Evolutionary conservation across 2,329 filamentous ascomycete species (phyloP).

Genomic region (Nannizzia gypsea): DNA sequence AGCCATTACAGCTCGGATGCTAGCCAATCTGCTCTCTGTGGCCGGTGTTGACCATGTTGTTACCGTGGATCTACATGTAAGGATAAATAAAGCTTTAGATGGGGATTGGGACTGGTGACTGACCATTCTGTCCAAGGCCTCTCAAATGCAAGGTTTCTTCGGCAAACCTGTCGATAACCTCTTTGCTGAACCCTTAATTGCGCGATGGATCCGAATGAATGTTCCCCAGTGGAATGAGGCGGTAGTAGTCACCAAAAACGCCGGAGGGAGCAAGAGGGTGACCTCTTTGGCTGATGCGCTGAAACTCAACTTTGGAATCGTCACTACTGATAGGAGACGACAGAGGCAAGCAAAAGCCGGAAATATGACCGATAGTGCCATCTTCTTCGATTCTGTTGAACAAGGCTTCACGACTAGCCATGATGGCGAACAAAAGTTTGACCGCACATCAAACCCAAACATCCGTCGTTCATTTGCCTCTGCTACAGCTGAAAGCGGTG

Average conservation of each 20-base stretch:
- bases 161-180: slow-evolving; percentile 95
- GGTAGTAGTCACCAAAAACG: slow-evolving; percentile 96
- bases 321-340: slow-evolving; percentile 50
- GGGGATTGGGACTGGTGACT: neutral
- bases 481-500: neutral
- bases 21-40: slow-evolving; percentile 85
- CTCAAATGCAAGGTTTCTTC: slow-evolving; percentile 99
- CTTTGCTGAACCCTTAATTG: slow-evolving; percentile 87
- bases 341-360: slow-evolving; percentile 29
- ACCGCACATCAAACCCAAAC: neutral
- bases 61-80: slow-evolving; percentile 82
- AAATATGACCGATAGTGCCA: slow-evolving; percentile 66
- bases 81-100: slow-evolving; percentile 18
- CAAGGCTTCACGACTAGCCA: slow-evolving; percentile 22
- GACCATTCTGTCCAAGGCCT: slow-evolving; percentile 39
- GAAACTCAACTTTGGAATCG: slow-evolving; percentile 95
- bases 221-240: slow-evolving; percentile 76
- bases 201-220: slow-evolving; percentile 87
- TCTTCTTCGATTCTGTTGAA: slow-evolving; percentile 54
- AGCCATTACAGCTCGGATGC: slow-evolving; percentile 91
- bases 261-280: slow-evolving; percentile 90
- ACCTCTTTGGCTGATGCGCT: slow-evolving; percentile 90
- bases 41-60: slow-evolving; percentile 96
- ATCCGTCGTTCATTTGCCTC: neutral
- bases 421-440: slow-evolving; percentile 8